Percentiles rank a stretch among this genome's conserved stretches.
phyloP scores from a whole-genome alignment of 1,284 basidiomycete genomes.

The Ustilago lituana region DNA sequence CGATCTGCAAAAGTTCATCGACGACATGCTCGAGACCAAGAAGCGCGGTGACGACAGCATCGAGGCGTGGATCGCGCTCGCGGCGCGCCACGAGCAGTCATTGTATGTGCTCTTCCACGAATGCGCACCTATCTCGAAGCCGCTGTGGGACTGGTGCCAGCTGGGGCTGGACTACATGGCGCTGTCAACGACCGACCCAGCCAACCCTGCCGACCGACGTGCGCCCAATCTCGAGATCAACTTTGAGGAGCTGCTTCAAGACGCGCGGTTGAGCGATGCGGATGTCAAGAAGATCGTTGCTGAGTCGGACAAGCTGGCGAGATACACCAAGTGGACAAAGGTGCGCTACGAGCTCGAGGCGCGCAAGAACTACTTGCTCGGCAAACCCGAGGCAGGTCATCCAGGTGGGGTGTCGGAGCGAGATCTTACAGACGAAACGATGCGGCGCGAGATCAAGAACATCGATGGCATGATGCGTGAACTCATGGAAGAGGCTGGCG shows the following conservation, averaged over 20 bases:
- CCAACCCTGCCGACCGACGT: slow-evolving; percentile 56
- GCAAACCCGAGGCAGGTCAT: slow-evolving; percentile 46
- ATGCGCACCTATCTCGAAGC: slow-evolving; percentile 55
- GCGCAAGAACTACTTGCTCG: slow-evolving; percentile 60
- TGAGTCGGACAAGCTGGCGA: slow-evolving; percentile 54
- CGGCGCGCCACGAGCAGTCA: slow-evolving; percentile 61
- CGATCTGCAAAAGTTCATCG: slow-evolving; percentile 63
- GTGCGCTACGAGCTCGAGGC: slow-evolving; percentile 64
- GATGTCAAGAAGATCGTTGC: slow-evolving; percentile 58
- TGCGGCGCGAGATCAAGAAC: slow-evolving; percentile 50
- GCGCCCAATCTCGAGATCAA: slow-evolving; percentile 64
- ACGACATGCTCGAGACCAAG: slow-evolving; percentile 59
- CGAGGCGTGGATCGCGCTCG: slow-evolving; percentile 62
- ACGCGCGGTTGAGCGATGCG: slow-evolving; percentile 54
- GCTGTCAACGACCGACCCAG: slow-evolving; percentile 62
- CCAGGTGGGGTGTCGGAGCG: slow-evolving; percentile 44
- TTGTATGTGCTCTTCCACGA: slow-evolving; percentile 65
- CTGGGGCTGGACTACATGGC: slow-evolving; percentile 63
- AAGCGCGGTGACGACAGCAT: slow-evolving; percentile 49
- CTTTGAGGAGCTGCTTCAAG: slow-evolving; percentile 62
- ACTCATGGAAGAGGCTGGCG: slow-evolving; percentile 52
- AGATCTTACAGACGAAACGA: slow-evolving; percentile 37
- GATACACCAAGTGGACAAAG: slow-evolving; percentile 61
- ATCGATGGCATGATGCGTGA: slow-evolving; percentile 56
- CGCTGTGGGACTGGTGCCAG: slow-evolving; percentile 62